Evolutionary conservation across 805 yeast species (phyloP), one percentile per base, ranked within the genome.

Genomic region (Peterozyma xylosa): DNA sequence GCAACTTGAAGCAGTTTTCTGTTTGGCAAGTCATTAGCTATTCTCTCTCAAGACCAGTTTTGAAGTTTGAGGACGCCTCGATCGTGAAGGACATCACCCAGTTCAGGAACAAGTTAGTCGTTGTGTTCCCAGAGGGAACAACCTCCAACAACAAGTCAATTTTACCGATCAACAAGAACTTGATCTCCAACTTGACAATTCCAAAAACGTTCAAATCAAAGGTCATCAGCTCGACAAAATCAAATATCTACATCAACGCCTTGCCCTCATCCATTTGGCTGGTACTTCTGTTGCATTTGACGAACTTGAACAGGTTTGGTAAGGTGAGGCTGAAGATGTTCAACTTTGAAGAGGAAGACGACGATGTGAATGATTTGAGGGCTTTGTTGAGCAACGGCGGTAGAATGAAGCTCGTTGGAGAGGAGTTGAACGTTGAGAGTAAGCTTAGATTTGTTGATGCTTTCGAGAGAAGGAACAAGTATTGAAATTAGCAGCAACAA

Each of bases 101-200:
- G 29, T 53, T 61, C 16, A 56, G 59, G 3, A 66, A 69, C n/a
- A 70, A 73, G 36, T 63, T 69, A 0, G 68, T 78, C 3, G 80
- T 73, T 42, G 51, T 84, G 17, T 78, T 88, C 46, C 70, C 82
- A 2, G 97, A 89, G 55, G 96, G 96, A 0, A 86, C 96, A 0
- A 72, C 96, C 0, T 78, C 96, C 0, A 91, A 90, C 57, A 93
- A 95, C 41, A 80, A 80, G 48, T 80, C 89, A 0, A 56, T 90
- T 1, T 68, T 90, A 48, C 78, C 87, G 3, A 74, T 85, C 27
- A 32, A 42, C 5, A 39, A 32, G 9, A 32, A 32, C 9, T 32
- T 32, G 15, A 32, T 32, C 5, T 32, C 34, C 9, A 32, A 32
- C 15, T 13, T 14, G 13, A 32, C 34, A 32, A 21, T 21, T 5